Conservation (phyloP, 495 filamentous ascomycete species). For the Penicillium silybi region DNA sequence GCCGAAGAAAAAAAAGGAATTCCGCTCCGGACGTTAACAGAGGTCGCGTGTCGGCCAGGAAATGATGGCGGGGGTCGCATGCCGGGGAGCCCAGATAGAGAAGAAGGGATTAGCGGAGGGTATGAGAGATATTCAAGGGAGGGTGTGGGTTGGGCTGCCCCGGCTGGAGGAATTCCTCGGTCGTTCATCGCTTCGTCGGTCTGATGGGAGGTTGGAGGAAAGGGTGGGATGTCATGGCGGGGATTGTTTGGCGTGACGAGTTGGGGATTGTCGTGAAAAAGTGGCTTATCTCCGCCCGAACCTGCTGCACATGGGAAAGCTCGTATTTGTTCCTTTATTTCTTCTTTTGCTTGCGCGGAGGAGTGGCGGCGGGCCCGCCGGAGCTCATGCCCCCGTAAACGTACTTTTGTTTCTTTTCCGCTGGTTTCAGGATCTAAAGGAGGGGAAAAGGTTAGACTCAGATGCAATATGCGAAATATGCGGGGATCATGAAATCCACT, state of each 20-base stretch:
- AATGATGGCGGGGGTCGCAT: conserved; percentile 20
- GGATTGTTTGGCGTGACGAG: conserved; percentile 7
- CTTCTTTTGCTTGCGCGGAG: conserved; percentile 88
- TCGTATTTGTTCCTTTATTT: conserved; percentile 75
- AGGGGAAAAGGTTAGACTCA: conserved; percentile 6
- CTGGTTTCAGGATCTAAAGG: conserved; percentile 90
- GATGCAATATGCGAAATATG: no score
- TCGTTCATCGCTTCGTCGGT: conserved; percentile 33
- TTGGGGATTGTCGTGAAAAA: conserved; percentile 15
- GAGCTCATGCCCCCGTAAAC: conserved; percentile 86
- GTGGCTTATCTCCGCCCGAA: conserved; percentile 87
- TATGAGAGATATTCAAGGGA: conserved; percentile 4
- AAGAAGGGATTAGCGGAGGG: conserved; percentile 12
- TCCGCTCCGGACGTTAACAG: conserved; percentile 15
- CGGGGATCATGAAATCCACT: conserved; percentile 14
- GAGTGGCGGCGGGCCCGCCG: conserved; percentile 80
- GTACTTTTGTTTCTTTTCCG: conserved; percentile 99
- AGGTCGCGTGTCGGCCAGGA: conserved; percentile 9
- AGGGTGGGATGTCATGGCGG: conserved; percentile 19
- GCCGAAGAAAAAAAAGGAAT: conserved; percentile 16
- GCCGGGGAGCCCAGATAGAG: conserved; percentile 15
- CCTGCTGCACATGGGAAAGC: conserved; percentile 82
- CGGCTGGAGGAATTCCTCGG: conserved; percentile 21
- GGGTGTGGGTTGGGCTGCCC: conserved; percentile 13
- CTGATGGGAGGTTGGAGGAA: conserved; percentile 15